phyloP scores from a whole-genome alignment of 805 yeast genomes.

The Komagataella mondaviorum region DNA sequence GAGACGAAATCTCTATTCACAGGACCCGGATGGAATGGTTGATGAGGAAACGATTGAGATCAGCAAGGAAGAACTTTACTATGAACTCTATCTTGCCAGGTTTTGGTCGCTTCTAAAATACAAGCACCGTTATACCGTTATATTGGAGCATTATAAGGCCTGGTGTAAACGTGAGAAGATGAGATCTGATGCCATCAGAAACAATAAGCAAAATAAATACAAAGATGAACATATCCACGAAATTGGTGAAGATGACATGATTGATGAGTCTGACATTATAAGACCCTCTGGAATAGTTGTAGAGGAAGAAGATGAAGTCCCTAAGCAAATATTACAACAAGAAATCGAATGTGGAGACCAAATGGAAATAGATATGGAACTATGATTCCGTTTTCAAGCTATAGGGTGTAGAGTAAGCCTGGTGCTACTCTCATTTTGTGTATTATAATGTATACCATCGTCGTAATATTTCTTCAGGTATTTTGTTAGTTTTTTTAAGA shows the following conservation, averaged over 20 bases:
- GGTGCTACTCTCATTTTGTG: not conserved
- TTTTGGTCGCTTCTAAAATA: not conserved
- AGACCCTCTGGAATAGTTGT: not conserved
- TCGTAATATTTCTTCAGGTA: not conserved
- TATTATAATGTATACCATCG: not conserved
- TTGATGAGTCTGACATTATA: not conserved
- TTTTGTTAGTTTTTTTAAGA: too few relatives aligned
- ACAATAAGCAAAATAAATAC: slow-evolving; percentile 1
- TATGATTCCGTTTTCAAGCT: not conserved
- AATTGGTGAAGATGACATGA: not conserved
- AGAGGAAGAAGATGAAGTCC: not conserved
- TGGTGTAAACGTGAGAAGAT: not conserved
- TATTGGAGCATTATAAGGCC: not conserved
- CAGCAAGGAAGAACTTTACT: not conserved
- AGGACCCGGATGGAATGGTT: not conserved
- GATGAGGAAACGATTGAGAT: not conserved
- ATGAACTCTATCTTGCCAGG: not conserved
- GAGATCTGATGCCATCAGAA: not conserved
- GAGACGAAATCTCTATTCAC: not conserved
- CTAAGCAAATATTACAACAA: not conserved
- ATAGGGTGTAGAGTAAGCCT: not conserved
- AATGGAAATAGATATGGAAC: slow-evolving; percentile 3
- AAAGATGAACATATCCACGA: slow-evolving; percentile 1
- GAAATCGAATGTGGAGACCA: slow-evolving; percentile 1
- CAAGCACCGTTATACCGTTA: not conserved